These are phyloP conservation scores for Cryptococcus sp. DNA, from an alignment of 1,284 basidiomycete species.

Conservation along the genomic window DNA sequence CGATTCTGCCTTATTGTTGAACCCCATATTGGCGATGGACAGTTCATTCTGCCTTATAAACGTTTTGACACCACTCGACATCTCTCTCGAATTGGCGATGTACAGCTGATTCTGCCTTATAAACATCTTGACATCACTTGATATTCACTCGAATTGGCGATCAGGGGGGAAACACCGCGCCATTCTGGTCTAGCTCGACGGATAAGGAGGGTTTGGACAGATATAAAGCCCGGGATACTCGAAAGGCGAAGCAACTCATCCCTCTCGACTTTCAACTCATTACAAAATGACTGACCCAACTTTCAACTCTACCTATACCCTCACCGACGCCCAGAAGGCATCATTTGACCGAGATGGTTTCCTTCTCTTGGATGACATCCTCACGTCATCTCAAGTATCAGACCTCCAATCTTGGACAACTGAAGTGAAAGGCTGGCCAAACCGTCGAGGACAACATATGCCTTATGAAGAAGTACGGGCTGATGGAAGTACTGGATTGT, in stretches of 20 bases:
- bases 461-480: constrained; percentile 32
- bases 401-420: constrained; percentile 28
- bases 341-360: neutral
- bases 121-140: neutral
- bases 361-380: neutral
- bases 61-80: neutral
- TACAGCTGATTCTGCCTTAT: neutral
- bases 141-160: neutral
- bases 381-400: neutral
- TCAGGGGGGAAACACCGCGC: too few relatives aligned
- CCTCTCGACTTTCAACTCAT: neutral
- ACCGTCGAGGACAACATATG: constrained; percentile 32
- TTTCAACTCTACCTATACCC: neutral
- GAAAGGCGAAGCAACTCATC: neutral
- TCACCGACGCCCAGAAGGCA: neutral
- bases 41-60: neutral
- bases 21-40: neutral
- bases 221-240: neutral
- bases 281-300: neutral
- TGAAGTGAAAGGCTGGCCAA: constrained; percentile 34
- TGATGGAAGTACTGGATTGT: constrained; percentile 29
- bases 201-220: neutral
- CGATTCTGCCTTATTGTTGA: neutral
- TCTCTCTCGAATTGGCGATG: neutral
- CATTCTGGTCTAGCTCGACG: too few relatives aligned